These are phyloP conservation scores for Omphalea diandra DNA, from an alignment of 441 rosid genomes.

Conservation along the genomic window DNA sequence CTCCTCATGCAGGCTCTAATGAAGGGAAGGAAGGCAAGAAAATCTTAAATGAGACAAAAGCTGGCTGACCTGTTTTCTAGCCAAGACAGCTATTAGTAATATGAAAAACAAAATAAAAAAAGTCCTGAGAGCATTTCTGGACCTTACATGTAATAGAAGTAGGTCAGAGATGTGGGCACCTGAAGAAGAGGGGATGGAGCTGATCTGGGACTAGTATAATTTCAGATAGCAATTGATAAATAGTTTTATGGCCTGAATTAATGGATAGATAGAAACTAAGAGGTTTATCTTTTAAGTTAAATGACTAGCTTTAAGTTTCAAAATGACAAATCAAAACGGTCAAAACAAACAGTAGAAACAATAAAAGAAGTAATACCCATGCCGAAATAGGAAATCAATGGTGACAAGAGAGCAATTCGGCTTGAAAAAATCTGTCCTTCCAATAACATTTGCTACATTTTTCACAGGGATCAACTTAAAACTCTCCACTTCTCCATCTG, in stretches of 20 bases:
- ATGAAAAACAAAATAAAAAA: not conserved
- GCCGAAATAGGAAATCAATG: conserved; percentile 79
- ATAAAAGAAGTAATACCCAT: conserved; percentile 56
- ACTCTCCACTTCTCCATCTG: conserved; percentile 96
- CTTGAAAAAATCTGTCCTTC: conserved; percentile 69
- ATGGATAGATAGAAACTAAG: not conserved
- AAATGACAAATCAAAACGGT: not conserved
- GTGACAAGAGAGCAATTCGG: conserved; percentile 78
- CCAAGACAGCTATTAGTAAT: not conserved
- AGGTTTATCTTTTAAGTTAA: not conserved
- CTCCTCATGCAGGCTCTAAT: not conserved
- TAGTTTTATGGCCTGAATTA: not conserved
- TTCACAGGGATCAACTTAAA: conserved; percentile 69
- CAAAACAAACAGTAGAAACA: not conserved
- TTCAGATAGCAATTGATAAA: not conserved
- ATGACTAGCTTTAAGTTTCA: not conserved
- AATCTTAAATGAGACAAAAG: not conserved
- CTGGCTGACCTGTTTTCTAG: not conserved
- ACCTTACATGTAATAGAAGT: not conserved
- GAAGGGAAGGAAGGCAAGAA: not conserved
- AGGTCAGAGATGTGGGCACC: not conserved
- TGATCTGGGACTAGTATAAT: not conserved
- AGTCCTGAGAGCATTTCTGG: not conserved
- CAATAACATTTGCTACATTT: conserved; percentile 60
- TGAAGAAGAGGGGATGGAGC: not conserved